Conservation (phyloP, 352 stramenopile species). For the Albugo candida region DNA sequence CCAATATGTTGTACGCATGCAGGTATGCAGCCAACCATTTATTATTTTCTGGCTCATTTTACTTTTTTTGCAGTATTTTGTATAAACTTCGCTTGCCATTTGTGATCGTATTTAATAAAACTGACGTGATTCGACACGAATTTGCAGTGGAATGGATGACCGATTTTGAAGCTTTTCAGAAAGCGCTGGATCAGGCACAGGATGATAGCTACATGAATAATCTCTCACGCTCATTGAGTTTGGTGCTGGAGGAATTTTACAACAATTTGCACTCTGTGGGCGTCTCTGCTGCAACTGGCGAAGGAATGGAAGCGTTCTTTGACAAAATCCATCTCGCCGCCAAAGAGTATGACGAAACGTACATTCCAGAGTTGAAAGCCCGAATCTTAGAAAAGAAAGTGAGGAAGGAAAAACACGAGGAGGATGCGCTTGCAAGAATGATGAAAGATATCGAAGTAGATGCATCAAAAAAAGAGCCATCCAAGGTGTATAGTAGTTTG, state of each 20-base stretch:
- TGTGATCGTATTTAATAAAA: constrained; percentile 98
- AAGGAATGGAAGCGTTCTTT: constrained; percentile 91
- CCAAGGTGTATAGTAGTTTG: too few species aligned
- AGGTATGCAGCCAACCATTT: constrained; percentile 14
- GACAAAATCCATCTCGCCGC: constrained; percentile 70
- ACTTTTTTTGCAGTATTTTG: constrained; percentile 57
- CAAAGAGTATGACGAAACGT: constrained; percentile 76
- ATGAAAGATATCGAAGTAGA: constrained; percentile 68
- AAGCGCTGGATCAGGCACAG: constrained; percentile 81
- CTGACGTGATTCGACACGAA: constrained; percentile 86
- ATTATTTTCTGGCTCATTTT: not conserved
- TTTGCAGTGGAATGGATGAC: constrained; percentile 97
- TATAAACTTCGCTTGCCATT: constrained; percentile 96
- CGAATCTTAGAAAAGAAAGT: constrained; percentile 41
- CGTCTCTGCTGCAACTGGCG: constrained; percentile 90
- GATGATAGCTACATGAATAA: constrained; percentile 86
- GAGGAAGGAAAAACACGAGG: constrained; percentile 23
- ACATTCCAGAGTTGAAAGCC: constrained; percentile 50
- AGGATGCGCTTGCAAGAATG: constrained; percentile 35
- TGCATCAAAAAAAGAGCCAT: too few species aligned
- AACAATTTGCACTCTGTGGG: constrained; percentile 84
- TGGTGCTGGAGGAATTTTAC: constrained; percentile 86
- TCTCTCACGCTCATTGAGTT: constrained; percentile 78
- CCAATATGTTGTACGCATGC: constrained; percentile 99
- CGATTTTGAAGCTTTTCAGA: constrained; percentile 97